These are phyloP conservation scores for Talaromyces adpressus DNA, from an alignment of 495 filamentous ascomycete genomes.

Conservation along the genomic window DNA sequence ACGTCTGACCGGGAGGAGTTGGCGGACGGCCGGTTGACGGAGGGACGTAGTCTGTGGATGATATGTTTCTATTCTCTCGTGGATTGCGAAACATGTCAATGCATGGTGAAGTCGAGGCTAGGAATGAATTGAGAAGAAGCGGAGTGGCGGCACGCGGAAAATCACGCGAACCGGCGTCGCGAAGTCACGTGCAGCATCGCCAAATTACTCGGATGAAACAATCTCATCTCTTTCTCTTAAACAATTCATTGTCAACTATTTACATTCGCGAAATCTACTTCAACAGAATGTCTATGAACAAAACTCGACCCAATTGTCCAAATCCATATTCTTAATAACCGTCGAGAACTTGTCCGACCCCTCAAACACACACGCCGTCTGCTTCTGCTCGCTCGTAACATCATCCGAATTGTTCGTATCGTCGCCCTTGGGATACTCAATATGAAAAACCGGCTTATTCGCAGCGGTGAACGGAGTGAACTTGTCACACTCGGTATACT, in stretches of 20 bases:
- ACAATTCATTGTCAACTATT: not conserved
- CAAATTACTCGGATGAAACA: not conserved
- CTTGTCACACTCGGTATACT: conserved; percentile 49
- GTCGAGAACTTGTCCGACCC: conserved; percentile 49
- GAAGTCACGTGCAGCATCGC: not conserved
- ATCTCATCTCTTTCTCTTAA: not conserved
- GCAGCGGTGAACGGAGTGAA: conserved; percentile 50
- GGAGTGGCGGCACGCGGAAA: not conserved
- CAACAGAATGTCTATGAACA: conserved; percentile 20
- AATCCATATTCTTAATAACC: conserved; percentile 55
- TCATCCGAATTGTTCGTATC: conserved; percentile 29
- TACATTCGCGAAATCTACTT: not conserved
- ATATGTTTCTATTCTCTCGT: not conserved
- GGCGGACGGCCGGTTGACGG: not conserved
- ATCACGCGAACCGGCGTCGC: not conserved
- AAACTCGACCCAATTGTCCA: conserved; percentile 51
- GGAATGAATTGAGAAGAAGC: not conserved
- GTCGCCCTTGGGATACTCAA: conserved; percentile 55
- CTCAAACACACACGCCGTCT: conserved; percentile 27
- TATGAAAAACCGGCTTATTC: conserved; percentile 66
- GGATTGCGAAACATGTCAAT: conserved; percentile 5
- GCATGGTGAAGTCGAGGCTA: not conserved
- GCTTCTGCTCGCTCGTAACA: conserved; percentile 21
- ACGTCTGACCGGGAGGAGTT: not conserved
- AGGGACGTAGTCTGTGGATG: not conserved